Evolutionary conservation across 164 flowering plant species (phyloP).

Genomic region (Chloranthus sessilifolius): DNA sequence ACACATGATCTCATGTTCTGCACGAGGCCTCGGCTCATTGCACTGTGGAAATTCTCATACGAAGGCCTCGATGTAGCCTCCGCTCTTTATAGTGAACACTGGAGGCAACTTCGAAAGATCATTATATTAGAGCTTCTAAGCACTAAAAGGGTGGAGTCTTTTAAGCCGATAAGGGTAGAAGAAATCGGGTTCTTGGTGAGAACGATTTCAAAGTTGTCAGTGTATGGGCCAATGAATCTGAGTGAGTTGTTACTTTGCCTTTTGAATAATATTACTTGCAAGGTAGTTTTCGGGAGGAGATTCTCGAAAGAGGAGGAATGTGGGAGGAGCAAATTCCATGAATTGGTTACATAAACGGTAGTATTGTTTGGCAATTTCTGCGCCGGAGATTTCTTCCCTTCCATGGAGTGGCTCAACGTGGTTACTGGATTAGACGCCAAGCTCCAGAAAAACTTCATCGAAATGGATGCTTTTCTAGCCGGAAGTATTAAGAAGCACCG

Average conservation of each 20-base stretch:
- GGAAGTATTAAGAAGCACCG: constrained; percentile 12
- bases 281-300: constrained; percentile 14
- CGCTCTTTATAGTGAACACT: constrained; percentile 16
- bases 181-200: not conserved
- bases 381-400: not conserved
- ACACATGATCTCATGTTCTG: constrained; percentile 10
- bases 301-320: not conserved
- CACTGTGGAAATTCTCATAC: not conserved
- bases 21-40: constrained; percentile 4
- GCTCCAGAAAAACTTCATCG: constrained; percentile 8
- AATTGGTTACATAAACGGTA: constrained; percentile 2
- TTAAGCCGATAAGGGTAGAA: too few species aligned
- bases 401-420: constrained; percentile 6
- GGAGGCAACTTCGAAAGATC: constrained; percentile 24
- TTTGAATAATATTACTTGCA: too few species aligned
- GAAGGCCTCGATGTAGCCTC: constrained; percentile 11
- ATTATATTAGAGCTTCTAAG: constrained; percentile 10
- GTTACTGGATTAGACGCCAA: constrained; percentile 4
- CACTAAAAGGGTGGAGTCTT: constrained; percentile 10
- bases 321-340: too few species aligned
- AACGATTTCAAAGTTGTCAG: not conserved
- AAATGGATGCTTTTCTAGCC: constrained; percentile 1
- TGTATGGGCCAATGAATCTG: not conserved
- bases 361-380: constrained; percentile 2
- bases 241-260: too few species aligned